These are phyloP conservation scores for Geoglossum cookeanum DNA, from an alignment of 2,329 filamentous ascomycete genomes.

Conservation along the genomic window DNA sequence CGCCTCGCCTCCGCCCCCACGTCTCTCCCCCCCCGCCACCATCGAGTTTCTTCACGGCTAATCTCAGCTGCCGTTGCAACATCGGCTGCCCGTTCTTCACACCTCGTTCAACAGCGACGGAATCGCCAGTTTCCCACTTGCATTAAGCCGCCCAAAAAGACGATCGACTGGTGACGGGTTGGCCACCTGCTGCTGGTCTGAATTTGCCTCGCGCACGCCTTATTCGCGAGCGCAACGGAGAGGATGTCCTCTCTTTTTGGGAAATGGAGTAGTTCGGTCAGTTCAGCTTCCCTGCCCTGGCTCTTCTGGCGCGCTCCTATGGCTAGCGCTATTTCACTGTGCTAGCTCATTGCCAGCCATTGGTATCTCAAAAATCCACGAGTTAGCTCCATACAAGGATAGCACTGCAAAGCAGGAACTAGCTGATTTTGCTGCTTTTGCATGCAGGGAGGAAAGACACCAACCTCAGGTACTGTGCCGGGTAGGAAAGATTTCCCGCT, in stretches of 20 bases:
- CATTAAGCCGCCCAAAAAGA: neutral
- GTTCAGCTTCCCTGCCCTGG: neutral
- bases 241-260: neutral
- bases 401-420: neutral
- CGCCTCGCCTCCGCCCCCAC: neutral
- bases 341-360: neutral
- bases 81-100: neutral
- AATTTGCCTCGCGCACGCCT: neutral
- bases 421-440: neutral
- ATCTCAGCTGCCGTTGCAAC: neutral
- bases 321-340: neutral
- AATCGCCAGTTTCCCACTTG: neutral
- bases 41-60: neutral
- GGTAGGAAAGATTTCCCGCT: slow-evolving; percentile 39
- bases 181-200: neutral
- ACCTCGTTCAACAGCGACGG: neutral
- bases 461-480: slow-evolving; percentile 26
- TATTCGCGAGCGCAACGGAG: neutral
- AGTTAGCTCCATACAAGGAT: neutral
- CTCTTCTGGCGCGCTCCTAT: neutral
- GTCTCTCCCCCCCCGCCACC: neutral
- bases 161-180: neutral
- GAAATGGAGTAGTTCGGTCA: neutral
- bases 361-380: neutral
- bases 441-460: slow-evolving; percentile 27